Evolutionary conservation across 768 basidiomycete genomes (phyloP).

Genomic region (Calocybe indica): DNA sequence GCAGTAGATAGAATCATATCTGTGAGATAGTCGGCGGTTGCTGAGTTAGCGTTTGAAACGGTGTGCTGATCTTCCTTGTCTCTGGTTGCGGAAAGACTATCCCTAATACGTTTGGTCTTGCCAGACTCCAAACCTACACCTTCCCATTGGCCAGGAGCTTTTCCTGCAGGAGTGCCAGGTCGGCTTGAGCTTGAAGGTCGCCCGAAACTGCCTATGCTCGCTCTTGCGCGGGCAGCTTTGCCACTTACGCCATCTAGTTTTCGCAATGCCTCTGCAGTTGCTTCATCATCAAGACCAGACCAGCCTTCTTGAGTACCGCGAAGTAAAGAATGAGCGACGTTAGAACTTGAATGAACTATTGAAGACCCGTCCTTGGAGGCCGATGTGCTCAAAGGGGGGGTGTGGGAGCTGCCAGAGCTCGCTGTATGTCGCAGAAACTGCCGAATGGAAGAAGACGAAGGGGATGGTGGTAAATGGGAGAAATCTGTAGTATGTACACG

Average conservation of each 20-base stretch:
- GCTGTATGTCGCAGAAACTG: slow-evolving; percentile 65
- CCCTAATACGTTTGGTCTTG: slow-evolving; percentile 34
- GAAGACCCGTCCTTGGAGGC: slow-evolving; percentile 34
- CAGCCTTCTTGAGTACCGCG: slow-evolving; percentile 88
- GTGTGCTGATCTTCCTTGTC: slow-evolving; percentile 41
- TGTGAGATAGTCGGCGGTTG: slow-evolving; percentile 22
- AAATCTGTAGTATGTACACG: slow-evolving; percentile 73
- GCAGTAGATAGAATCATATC: slow-evolving; percentile 38
- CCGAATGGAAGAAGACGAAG: slow-evolving; percentile 85
- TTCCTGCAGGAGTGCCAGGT: slow-evolving; percentile 68
- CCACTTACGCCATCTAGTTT: slow-evolving; percentile 87
- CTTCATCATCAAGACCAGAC: slow-evolving; percentile 83
- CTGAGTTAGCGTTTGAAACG: slow-evolving; percentile 24
- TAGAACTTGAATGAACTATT: slow-evolving; percentile 39
- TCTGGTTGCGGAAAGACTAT: slow-evolving; percentile 31
- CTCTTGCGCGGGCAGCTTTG: slow-evolving; percentile 69
- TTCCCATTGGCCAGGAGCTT: slow-evolving; percentile 70
- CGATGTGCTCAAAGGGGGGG: slow-evolving; percentile 28
- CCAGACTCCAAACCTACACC: slow-evolving; percentile 44
- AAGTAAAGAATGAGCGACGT: slow-evolving; percentile 79
- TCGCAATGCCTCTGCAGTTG: slow-evolving; percentile 84
- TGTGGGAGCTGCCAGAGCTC: slow-evolving; percentile 31
- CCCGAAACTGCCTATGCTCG: slow-evolving; percentile 70
- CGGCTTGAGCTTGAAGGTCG: slow-evolving; percentile 61
- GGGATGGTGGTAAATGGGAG: slow-evolving; percentile 87